Base-by-base conservation (phyloP, 2,329 filamentous ascomycete genomes). In the Endoconidiophora laricicola region DNA sequence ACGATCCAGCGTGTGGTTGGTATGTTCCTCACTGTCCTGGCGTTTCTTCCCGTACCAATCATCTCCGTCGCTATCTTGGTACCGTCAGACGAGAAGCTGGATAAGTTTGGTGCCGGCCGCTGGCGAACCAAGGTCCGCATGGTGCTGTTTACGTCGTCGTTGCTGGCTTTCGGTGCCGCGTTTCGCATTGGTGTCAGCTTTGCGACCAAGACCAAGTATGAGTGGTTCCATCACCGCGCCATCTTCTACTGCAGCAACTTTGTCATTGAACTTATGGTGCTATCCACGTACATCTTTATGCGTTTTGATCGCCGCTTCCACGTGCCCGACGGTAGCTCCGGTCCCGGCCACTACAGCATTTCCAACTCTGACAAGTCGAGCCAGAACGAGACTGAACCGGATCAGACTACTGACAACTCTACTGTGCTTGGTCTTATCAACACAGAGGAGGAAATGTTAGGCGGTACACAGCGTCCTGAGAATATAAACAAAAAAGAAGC, bases 231-330 rank as follows among this genome's bases (percentile, higher is more conserved):
- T 58, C 68, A 68, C 58, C 83, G 81, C 61, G 74, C 78, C 1
- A 77, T 74, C 58, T 94, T 86, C 67, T 94, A 91, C 66, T 65
- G 78, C 59, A 84, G 91, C 67, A 83, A 85, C 65, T 93, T 84
- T 60, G 68, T 67, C 14, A 69, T 88, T 37, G 87, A 94, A 63
- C 66, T 88, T 39, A 60, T 82, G 22, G 77, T 86, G 37, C 71
- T 90, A 3, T 73, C 71, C 48, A 65, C 79, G 6, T 90, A 84
- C 63, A 71, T 79, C 0, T 59, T 82, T 14, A 63, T 72, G 18
- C 73, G 86, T 29, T 78, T 91, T 54, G 87, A 94, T 61, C 70
- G 72, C 54, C 74, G 83, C 40, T 93, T 90, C 66, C 72, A 81
- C 59, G 67, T 91, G 22, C 84, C 84, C 1, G 68, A 91, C 60